Percentiles rank a stretch among this genome's conserved stretches.
Evolutionary conservation across 2,329 filamentous ascomycete species (phyloP).

Genomic region (Tolypocladium inflatum): DNA sequence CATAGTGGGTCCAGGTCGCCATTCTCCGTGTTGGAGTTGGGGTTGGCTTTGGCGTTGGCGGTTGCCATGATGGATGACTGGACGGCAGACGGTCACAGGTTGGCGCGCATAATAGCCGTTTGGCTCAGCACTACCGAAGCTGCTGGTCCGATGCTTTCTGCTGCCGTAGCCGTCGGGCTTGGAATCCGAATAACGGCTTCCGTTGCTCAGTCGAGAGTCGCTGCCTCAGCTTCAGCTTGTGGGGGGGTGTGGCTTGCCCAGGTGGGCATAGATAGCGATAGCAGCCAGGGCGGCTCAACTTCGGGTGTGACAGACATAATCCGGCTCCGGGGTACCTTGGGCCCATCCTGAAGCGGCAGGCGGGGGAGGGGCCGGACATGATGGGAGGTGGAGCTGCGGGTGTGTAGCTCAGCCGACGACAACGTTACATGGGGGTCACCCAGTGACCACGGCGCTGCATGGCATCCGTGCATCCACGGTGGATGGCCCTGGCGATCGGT

Average conservation of each 20-base stretch:
- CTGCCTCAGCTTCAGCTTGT: background rate
- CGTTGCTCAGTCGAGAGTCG: background rate
- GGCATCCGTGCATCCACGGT: background rate
- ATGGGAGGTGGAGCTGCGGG: background rate
- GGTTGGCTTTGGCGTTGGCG: slow-evolving; percentile 12
- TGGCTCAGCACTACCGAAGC: background rate
- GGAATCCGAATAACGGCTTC: background rate
- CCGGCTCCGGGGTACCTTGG: background rate
- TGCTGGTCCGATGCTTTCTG: background rate
- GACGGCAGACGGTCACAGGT: slow-evolving; percentile 14
- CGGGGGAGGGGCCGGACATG: background rate
- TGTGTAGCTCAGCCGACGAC: slow-evolving; percentile 1
- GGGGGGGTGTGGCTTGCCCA: background rate
- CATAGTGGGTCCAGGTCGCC: slow-evolving; percentile 50
- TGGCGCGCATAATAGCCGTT: slow-evolving; percentile 6
- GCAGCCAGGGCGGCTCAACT: background rate
- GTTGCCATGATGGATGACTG: slow-evolving; percentile 12
- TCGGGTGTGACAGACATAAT: background rate
- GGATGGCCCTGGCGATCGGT: background rate
- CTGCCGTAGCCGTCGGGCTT: background rate
- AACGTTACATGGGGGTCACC: slow-evolving; percentile 7
- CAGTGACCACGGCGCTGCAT: background rate
- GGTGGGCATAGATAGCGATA: background rate
- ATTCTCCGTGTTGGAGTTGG: slow-evolving; percentile 18
- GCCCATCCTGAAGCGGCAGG: background rate